Base-by-base conservation (phyloP, 169 alveolate species). In the Plasmodium ovale region DNA sequence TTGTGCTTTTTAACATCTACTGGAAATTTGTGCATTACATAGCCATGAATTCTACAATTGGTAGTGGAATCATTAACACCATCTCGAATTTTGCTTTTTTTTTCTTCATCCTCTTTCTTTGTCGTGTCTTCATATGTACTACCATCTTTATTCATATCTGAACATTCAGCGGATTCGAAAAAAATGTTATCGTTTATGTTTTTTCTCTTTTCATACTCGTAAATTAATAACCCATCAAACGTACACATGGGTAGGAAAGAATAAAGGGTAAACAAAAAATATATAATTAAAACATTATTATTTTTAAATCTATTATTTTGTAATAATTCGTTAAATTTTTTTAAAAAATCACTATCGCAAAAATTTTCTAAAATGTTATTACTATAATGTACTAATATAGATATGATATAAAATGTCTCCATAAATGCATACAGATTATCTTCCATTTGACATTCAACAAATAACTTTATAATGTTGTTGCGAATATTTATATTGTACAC, bases 361-460 rank as follows among this genome's bases (percentile, higher is more conserved):
- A 85, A 85, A 37, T 85, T 33, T 39, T 85, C 87, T 14, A 85
- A 19, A 54, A 64, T 70, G n/a, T 69, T 85, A 69, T 54, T 71
- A 51, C 91, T 85, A 62, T 85, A 69, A 58, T 85, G 64, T 4
- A 85, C 73, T 49, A 85, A 44, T 6, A 69, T 64, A 44, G 91
- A 85, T 42, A 85, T 64, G 5, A 85, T 85, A 60, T 85, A 85
- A 85, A 85, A 85, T 1, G 91, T 85, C 33, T 85, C 91, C 56
- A 85, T 85, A 69, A 85, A 85, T 7, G 91, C 91, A 60, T 70
- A 85, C 25, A 85, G 44, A 27, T 85, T 85, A 60, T 85, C 91
- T 58, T 85, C 91, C n/a, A 85, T 64, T 69, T 85, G 72, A 49
- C 87, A 85, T 56, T 85, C 91, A 23, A 44, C 59, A 33, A 85